Base-by-base conservation (phyloP, 345 rosid species). In the Zanthoxylum bungeanum region DNA sequence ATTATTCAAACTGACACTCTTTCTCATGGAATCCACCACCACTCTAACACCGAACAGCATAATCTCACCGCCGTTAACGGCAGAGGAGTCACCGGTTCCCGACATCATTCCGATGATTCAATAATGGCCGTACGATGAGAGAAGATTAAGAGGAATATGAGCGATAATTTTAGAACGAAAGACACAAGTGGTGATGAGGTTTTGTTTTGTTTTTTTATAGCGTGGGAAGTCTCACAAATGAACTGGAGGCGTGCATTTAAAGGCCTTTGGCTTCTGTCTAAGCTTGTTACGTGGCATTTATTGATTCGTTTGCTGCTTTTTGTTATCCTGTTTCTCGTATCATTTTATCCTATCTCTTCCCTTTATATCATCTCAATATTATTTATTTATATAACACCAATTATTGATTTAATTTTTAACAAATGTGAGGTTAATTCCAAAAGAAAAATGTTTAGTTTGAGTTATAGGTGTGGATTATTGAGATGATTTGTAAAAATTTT, bases 21-120 rank as follows among this genome's bases (percentile, higher is more conserved):
- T 94, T 82, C 98, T 94, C 84, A 94, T 86, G 44, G 94, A 85
- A 80, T 94, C 98, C 73, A 94, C 95, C 37, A 94, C 92, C 69
- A 94, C 87, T 66, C 93, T 84, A 10, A 94, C 95, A 0, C 97
- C 98, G 46, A 94, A 94, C 74, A 94, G 83, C 97, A 90, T 87
- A 69, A 94, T 77, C 89, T 90, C 98, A 1, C 59, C 71, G 0
- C 56, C 58, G 37, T 16, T 40, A 24, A 33, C 42, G 57, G 58
- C 9, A 53, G 9, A 9, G 22, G 70, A 51, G 28, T 67, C 63
- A 9, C 25, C 30, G 8, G 69, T 56, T 34, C 57, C 44, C 22
- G 62, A 68, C 71, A 66, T 66, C 11, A 24, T 28, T 17, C 56
- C 19, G 42, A 47, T 21, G 10, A 66, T 16, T 44, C 49, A 44